phyloP scores from a whole-genome alignment of 495 filamentous ascomycete genomes.

The Annulohypoxylon moriforme region DNA sequence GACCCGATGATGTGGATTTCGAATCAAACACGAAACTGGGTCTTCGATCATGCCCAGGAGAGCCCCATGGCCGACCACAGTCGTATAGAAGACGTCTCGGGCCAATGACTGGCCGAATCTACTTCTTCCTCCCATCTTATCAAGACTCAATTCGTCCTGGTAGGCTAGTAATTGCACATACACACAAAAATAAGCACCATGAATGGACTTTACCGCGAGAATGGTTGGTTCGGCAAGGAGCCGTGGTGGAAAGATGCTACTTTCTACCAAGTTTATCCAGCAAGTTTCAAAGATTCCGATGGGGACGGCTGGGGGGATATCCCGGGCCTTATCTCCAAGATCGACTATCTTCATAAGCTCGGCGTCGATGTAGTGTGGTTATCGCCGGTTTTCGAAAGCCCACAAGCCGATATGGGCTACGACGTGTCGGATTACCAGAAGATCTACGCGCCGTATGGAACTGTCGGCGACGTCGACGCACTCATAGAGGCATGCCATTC shows the following conservation, averaged over 20 bases:
- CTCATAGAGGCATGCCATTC: conserved; percentile 65
- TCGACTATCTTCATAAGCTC: conserved; percentile 72
- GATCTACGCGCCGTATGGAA: conserved; percentile 70
- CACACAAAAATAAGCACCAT: conserved; percentile 24
- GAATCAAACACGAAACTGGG: conserved; percentile 7
- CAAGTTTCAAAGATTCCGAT: conserved; percentile 74
- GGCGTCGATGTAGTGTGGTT: conserved; percentile 77
- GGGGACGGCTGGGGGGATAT: conserved; percentile 76
- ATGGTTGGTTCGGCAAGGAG: conserved; percentile 39
- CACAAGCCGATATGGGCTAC: conserved; percentile 74
- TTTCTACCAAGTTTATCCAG: conserved; percentile 78
- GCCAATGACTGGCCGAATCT: not conserved
- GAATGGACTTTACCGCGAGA: conserved; percentile 27
- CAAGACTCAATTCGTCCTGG: not conserved
- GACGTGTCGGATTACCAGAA: conserved; percentile 75
- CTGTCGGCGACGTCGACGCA: conserved; percentile 72
- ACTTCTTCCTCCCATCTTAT: not conserved
- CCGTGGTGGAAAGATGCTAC: conserved; percentile 57
- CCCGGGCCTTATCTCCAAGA: conserved; percentile 70
- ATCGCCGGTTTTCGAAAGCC: conserved; percentile 74
- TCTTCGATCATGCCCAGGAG: not conserved
- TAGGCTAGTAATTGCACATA: not conserved
- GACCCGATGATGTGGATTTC: conserved; percentile 24
- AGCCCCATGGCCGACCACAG: conserved; percentile 6
- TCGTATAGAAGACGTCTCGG: not conserved